Evolutionary conservation across 805 yeast species (phyloP).

Genomic region (Jamesozyma jinghongensis): DNA sequence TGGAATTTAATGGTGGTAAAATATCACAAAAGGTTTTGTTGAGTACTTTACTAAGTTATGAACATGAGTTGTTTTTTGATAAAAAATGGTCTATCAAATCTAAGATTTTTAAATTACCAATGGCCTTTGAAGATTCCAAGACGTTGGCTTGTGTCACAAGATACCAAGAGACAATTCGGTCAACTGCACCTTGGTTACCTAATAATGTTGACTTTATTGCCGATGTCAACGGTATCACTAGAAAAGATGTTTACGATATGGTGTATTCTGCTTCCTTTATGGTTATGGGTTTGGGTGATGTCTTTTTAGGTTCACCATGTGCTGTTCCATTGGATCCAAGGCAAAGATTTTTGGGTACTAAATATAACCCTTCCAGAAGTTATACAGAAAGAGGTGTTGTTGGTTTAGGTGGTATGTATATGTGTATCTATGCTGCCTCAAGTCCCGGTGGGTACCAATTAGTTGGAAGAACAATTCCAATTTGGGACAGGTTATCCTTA

Average conservation of each 20-base stretch:
- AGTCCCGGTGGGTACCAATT: constrained; percentile 98
- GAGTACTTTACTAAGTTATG: constrained; percentile 60
- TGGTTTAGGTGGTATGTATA: constrained; percentile 97
- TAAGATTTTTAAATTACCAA: constrained; percentile 74
- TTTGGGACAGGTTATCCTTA: constrained; percentile 89
- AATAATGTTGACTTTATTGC: constrained; percentile 95
- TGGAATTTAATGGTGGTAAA: constrained; percentile 64
- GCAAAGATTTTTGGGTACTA: constrained; percentile 83
- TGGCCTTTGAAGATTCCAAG: constrained; percentile 92
- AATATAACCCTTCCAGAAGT: constrained; percentile 94
- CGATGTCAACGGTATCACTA: constrained; percentile 69
- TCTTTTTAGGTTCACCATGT: constrained; percentile 95
- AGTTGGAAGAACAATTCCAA: constrained; percentile 93
- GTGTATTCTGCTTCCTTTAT: constrained; percentile 82
- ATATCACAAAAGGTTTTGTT: constrained; percentile 57
- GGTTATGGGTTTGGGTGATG: constrained; percentile 95
- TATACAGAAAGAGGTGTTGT: constrained; percentile 95
- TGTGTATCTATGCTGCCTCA: constrained; percentile 97
- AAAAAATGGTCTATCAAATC: constrained; percentile 83
- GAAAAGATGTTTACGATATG: constrained; percentile 72
- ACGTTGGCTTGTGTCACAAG: constrained; percentile 85
- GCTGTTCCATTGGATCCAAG: constrained; percentile 98
- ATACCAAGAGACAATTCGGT: constrained; percentile 86
- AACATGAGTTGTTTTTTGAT: constrained; percentile 60
- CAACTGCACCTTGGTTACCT: constrained; percentile 96